Percentiles rank a stretch among this genome's conserved stretches.
Evolutionary conservation across 1,284 basidiomycete species (phyloP).

Genomic region (Moesziomyces sp.): DNA sequence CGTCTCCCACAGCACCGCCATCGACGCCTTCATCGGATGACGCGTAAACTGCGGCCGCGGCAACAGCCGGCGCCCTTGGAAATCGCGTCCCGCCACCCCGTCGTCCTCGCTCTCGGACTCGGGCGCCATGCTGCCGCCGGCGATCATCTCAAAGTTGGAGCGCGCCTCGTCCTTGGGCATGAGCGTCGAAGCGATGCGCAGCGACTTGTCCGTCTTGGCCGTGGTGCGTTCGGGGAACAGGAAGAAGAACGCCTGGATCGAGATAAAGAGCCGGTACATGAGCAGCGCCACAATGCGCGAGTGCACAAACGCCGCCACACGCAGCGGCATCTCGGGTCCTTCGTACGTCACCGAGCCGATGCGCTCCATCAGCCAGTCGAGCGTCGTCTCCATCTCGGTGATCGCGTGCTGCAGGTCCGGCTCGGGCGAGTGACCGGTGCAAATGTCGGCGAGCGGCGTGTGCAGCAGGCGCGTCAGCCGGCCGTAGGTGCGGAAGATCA

Average conservation of each 20-base stretch:
- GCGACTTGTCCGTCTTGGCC: conserved; percentile 42
- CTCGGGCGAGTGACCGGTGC: conserved; percentile 48
- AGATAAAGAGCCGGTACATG: conserved; percentile 47
- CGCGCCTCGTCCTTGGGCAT: conserved; percentile 41
- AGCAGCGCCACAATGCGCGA: conserved; percentile 41
- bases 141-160: conserved; percentile 51
- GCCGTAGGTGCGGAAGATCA: conserved; percentile 46
- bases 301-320: conserved; percentile 48
- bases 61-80: conserved; percentile 36
- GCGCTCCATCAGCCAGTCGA: conserved; percentile 43
- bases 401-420: conserved; percentile 56
- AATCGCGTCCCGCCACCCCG: conserved; percentile 28
- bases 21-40: conserved; percentile 49
- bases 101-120: conserved; percentile 49
- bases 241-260: conserved; percentile 48
- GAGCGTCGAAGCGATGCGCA: conserved; percentile 47
- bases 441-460: conserved; percentile 51
- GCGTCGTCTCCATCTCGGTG: conserved; percentile 50
- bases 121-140: conserved; percentile 20
- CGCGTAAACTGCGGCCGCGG: conserved; percentile 45
- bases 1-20: conserved; percentile 48
- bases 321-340: conserved; percentile 49
- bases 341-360: conserved; percentile 42
- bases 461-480: conserved; percentile 53
- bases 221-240: conserved; percentile 41